Evolutionary conservation across 768 basidiomycete genomes (phyloP).

Genomic region (Phanerodontia chrysosporium): DNA sequence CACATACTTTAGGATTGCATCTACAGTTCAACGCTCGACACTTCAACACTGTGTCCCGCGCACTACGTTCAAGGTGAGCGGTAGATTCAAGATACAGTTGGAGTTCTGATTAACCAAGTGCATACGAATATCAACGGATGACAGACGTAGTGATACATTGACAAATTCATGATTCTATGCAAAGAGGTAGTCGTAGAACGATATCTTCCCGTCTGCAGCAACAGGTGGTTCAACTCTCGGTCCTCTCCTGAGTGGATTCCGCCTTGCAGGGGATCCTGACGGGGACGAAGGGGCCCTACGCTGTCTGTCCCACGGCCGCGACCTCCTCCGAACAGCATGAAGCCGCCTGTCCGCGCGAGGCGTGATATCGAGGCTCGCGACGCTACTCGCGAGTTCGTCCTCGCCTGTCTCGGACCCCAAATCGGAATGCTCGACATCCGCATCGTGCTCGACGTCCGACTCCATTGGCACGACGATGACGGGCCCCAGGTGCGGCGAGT

Average conservation of each 20-base stretch:
- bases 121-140: too few relatives aligned
- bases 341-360: conserved; percentile 19
- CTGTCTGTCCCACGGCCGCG: conserved; percentile 28
- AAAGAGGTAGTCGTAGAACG: conserved; percentile 26
- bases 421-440: conserved; percentile 3
- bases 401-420: not conserved
- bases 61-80: too few relatives aligned
- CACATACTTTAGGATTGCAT: too few relatives aligned
- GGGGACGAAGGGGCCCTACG: conserved; percentile 46
- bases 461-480: conserved; percentile 24
- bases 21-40: too few relatives aligned
- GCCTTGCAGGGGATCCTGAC: conserved; percentile 49
- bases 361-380: conserved; percentile 25
- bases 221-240: conserved; percentile 14
- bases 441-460: conserved; percentile 20
- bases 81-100: too few relatives aligned
- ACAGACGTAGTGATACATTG: too few relatives aligned
- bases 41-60: too few relatives aligned
- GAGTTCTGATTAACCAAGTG: too few relatives aligned
- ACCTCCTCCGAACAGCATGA: conserved; percentile 25
- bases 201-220: conserved; percentile 4
- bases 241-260: conserved; percentile 24
- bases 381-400: conserved; percentile 26
- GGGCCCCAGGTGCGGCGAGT: conserved; percentile 25
- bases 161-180: too few relatives aligned